Base-by-base conservation (phyloP, 495 filamentous ascomycete genomes). In the Trichoderma virens region DNA sequence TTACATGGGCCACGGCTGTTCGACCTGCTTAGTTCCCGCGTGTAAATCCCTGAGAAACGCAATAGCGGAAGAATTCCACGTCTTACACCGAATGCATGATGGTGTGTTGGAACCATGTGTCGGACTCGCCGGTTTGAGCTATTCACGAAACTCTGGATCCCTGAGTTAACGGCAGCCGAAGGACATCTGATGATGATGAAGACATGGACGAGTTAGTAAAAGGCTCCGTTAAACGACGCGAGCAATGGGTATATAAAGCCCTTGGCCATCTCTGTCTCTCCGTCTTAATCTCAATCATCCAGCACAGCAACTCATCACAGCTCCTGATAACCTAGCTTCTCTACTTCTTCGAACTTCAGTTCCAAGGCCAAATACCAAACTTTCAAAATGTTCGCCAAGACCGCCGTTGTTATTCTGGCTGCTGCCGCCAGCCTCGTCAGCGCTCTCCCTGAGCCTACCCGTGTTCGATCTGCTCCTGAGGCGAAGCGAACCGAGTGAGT, bases 371-470 rank as follows among this genome's bases (percentile, higher is more conserved):
- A 47, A 20, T 23, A 25, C n/a, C 18, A 5, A 47, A 3, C 9
- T 9, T 30, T 56, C 51, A 56, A 56, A 16, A 56, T 56, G 51
- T 56, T 56, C 13, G 51, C 51, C 25, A 56, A 56, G 51, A 31
- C 51, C 13, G 51, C 25, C 51, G 51, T 56, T 30, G 13, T 56
- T 30, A 13, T 56, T 30, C 51, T 56, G 51, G 51, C 51, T 28
- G 51, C 51, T 56, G 51, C 25, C 20, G 51, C 51, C 51, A 30
- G 51, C 51, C 3, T 56, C 30, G 51, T 30, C 51, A 56, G 51
- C 51, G 51, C 51, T 56, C 51, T 56, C 51, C 51, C 51, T 27
- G 51, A 56, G 51, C 51, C 51, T 18, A 28, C 51, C 20, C 51
- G 51, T 30, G 51, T 56, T 31, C 23, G 11, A n/a, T 56, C 51